These are phyloP conservation scores for Trametes villosa DNA, from an alignment of 768 basidiomycete genomes.

Conservation along the genomic window DNA sequence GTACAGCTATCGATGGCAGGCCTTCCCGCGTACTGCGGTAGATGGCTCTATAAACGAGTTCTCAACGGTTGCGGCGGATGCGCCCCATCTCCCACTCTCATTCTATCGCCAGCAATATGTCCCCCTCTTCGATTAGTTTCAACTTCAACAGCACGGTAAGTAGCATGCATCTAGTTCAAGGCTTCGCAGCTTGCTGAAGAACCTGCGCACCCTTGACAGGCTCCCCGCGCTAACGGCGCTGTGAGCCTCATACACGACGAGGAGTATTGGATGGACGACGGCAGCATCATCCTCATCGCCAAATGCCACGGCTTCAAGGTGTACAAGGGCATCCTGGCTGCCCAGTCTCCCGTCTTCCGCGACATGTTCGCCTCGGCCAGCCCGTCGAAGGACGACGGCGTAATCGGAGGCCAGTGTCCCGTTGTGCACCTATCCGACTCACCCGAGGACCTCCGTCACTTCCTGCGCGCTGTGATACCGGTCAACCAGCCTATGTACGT, in stretches of 20 bases:
- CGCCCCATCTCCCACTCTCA: too few relatives aligned
- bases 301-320: not conserved
- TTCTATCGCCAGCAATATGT: too few relatives aligned
- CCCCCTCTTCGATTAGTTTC: too few relatives aligned
- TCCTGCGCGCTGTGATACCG: not conserved
- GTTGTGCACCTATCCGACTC: constrained; percentile 1
- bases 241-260: not conserved
- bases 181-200: too few relatives aligned
- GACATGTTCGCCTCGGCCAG: constrained; percentile 13
- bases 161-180: too few relatives aligned
- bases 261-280: constrained; percentile 12
- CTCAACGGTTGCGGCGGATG: too few relatives aligned
- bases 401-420: not conserved
- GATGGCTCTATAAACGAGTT: too few relatives aligned
- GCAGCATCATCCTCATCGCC: constrained; percentile 15
- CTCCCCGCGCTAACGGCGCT: too few relatives aligned
- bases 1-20: too few relatives aligned
- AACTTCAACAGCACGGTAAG: too few relatives aligned
- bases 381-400: not conserved
- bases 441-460: not conserved
- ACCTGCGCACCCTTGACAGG: too few relatives aligned
- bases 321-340: constrained; percentile 10
- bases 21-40: too few relatives aligned
- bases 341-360: constrained; percentile 14
- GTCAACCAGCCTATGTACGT: not conserved